Evolutionary conservation across 208 protist species (phyloP).

Genomic region (Leishmania tarentolae): DNA sequence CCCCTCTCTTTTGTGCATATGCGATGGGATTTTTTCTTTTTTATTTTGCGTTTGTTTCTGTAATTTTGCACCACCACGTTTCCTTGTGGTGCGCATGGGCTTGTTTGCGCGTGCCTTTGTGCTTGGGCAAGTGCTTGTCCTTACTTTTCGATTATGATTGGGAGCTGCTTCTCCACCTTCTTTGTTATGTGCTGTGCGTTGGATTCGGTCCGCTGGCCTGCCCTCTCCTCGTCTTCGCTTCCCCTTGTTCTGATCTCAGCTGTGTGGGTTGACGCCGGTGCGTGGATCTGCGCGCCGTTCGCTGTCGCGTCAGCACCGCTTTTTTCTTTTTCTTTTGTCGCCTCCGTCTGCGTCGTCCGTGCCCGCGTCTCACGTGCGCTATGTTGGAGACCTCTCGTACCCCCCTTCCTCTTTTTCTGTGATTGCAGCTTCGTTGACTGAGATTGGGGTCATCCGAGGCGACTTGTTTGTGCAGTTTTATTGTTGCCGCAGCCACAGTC

Average conservation of each 20-base stretch:
- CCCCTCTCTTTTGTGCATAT: not conserved
- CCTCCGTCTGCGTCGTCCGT: not conserved
- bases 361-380: not conserved
- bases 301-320: not conserved
- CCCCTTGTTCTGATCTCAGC: not conserved
- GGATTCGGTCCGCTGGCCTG: not conserved
- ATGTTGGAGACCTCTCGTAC: not conserved
- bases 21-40: not conserved
- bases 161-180: not conserved
- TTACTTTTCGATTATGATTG: slow-evolving; percentile 18
- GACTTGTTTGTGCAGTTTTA: not conserved
- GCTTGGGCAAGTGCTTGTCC: slow-evolving; percentile 7
- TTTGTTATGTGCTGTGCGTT: not conserved
- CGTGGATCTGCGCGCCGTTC: not conserved
- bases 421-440: not conserved
- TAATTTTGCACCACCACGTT: not conserved
- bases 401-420: not conserved
- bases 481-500: not conserved
- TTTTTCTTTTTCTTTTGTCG: not conserved
- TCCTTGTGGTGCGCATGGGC: not conserved
- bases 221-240: not conserved
- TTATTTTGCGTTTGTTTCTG: not conserved
- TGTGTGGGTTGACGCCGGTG: not conserved
- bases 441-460: not conserved
- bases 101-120: not conserved